phyloP scores from a whole-genome alignment of 257 asterid species.

The Anisodus acutangulus region DNA sequence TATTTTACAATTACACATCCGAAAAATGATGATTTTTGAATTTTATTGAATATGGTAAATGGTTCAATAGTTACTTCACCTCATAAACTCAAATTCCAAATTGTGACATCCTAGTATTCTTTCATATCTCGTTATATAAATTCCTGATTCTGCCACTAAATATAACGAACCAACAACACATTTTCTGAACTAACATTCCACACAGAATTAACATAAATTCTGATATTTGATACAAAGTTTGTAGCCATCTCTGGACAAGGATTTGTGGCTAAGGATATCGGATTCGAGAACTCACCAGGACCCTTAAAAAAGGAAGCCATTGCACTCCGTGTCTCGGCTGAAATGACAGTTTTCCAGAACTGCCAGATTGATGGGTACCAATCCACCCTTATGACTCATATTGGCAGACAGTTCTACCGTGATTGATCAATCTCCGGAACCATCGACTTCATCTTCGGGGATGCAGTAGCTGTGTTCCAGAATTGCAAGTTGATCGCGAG shows the following conservation, averaged over 20 bases:
- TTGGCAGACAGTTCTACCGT: slow-evolving; percentile 38
- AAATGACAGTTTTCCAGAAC: slow-evolving; percentile 30
- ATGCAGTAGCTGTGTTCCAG: slow-evolving; percentile 33
- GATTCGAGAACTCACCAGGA: slow-evolving; percentile 44
- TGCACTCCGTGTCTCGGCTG: slow-evolving; percentile 39
- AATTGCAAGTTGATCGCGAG: slow-evolving; percentile 38
- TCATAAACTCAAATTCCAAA: no score
- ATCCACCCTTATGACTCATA: slow-evolving; percentile 38
- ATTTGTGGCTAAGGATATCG: slow-evolving; percentile 32
- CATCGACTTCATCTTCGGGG: slow-evolving; percentile 43
- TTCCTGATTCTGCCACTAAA: neutral
- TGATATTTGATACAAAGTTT: neutral
- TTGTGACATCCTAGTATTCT: no score
- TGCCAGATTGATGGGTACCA: slow-evolving; percentile 42
- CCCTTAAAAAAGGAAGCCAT: slow-evolving; percentile 37
- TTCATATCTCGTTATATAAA: no score
- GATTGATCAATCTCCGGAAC: slow-evolving; percentile 40
- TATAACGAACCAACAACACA: neutral
- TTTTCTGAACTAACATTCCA: no score
- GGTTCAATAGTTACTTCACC: no score
- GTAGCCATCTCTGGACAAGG: slow-evolving; percentile 33
- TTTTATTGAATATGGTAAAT: neutral
- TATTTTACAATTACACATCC: neutral
- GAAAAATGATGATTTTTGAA: neutral
- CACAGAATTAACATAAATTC: neutral